Evolutionary conservation across 371 early-diverging fungal genomes (phyloP).

Genomic region (Rhizopus sp.): DNA sequence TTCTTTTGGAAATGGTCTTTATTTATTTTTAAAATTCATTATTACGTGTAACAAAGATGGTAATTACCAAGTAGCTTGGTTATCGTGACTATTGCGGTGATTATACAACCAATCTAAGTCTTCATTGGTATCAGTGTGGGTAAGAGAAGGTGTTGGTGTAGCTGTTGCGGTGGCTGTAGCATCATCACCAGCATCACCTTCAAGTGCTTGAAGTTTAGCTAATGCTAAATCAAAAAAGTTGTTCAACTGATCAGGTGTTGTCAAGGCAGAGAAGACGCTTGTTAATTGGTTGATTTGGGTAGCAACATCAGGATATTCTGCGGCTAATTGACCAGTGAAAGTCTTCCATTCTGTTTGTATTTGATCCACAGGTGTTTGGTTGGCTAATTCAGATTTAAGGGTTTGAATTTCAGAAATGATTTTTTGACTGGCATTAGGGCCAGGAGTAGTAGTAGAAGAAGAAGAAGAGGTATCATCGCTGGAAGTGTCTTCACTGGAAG

Average conservation of each 20-base stretch:
- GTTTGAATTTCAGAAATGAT: conserved; percentile 21
- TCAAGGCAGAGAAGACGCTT: conserved; percentile 12
- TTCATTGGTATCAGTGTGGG: conserved; percentile 16
- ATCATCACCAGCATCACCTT: conserved; percentile 2
- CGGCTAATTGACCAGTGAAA: conserved; percentile 17
- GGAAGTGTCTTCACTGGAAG: background rate
- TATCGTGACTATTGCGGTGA: conserved; percentile 25
- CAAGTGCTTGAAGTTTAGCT: conserved; percentile 11
- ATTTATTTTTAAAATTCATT: too few species aligned
- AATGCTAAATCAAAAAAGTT: conserved; percentile 13
- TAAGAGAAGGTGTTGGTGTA: background rate
- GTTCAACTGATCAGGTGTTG: conserved; percentile 17
- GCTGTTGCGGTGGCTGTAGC: conserved; percentile 7
- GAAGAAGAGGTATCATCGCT: background rate
- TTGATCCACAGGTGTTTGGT: conserved; percentile 10
- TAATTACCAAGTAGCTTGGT: conserved; percentile 27
- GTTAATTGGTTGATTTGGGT: conserved; percentile 17
- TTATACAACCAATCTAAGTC: conserved; percentile 25
- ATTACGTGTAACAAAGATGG: too few species aligned
- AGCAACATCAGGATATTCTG: conserved; percentile 18
- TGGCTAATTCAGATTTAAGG: conserved; percentile 12
- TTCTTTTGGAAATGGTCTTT: too few species aligned
- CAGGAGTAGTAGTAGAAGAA: background rate
- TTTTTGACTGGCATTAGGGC: conserved; percentile 5
- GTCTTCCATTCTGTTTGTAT: conserved; percentile 24